Conservation (phyloP, 176 grass and related monocot genomes). For the Microstegium vimineum region DNA sequence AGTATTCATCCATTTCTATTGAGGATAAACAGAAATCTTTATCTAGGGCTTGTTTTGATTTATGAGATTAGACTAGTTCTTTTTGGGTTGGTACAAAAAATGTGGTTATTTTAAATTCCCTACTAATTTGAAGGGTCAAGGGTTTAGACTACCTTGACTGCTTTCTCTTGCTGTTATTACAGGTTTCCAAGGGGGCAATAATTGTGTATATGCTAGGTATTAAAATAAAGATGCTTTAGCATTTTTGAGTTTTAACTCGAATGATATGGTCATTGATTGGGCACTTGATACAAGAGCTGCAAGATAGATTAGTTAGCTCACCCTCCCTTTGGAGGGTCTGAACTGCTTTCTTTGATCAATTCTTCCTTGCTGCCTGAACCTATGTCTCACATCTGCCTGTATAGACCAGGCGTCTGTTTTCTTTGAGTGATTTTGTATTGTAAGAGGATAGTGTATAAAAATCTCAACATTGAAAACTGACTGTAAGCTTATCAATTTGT, state of each 20-base stretch:
- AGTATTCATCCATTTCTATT: constrained; percentile 7
- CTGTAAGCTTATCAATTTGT: not conserved
- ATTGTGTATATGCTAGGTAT: constrained; percentile 17
- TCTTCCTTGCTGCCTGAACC: not conserved
- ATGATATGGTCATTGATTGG: not conserved
- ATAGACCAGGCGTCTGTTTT: not conserved
- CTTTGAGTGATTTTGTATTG: not conserved
- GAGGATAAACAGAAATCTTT: not conserved
- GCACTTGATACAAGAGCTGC: not conserved
- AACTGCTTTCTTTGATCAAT: not conserved
- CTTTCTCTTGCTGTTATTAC: constrained; percentile 10
- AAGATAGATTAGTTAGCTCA: not conserved
- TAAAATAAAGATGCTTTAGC: not conserved
- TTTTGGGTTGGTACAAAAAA: not conserved
- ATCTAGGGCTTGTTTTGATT: not conserved
- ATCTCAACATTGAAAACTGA: not conserved
- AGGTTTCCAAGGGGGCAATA: not conserved
- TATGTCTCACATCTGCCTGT: not conserved
- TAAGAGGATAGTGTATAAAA: constrained; percentile 10
- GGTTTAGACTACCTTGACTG: not conserved
- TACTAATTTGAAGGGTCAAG: not conserved
- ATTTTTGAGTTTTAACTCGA: not conserved
- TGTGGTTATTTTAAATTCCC: not conserved
- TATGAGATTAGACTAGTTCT: not conserved
- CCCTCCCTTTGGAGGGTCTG: not conserved